Evolutionary conservation across 2,329 filamentous ascomycete species (phyloP).

Genomic region (Phoma sp.): DNA sequence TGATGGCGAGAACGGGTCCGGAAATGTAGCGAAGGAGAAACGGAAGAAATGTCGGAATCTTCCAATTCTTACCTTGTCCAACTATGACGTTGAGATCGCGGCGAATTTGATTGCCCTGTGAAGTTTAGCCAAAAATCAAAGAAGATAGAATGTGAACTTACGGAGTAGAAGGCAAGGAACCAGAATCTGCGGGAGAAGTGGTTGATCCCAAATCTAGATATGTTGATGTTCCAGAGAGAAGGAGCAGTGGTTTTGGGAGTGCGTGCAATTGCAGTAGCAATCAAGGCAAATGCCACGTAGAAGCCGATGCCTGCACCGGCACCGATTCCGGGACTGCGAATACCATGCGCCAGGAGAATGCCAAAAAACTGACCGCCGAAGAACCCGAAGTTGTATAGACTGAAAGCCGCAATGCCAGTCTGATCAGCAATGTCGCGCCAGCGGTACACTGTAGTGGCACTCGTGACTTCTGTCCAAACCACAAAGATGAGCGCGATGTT

Average conservation of each 20-base stretch:
- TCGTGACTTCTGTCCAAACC: slow-evolving; percentile 59
- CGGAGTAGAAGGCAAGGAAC: slow-evolving; percentile 65
- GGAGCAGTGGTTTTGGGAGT: slow-evolving; percentile 52
- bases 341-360: slow-evolving; percentile 57
- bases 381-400: slow-evolving; percentile 59
- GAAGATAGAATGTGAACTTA: slow-evolving; percentile 38
- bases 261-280: slow-evolving; percentile 50
- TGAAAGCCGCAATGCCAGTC: slow-evolving; percentile 53
- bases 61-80: slow-evolving; percentile 62
- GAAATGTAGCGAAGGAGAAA: slow-evolving; percentile 49
- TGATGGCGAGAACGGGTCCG: slow-evolving; percentile 42
- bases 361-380: slow-evolving; percentile 61
- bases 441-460: slow-evolving; percentile 60
- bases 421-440: slow-evolving; percentile 57
- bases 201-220: slow-evolving; percentile 25
- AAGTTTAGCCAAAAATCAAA: background rate
- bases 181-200: slow-evolving; percentile 53
- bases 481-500: slow-evolving; percentile 62
- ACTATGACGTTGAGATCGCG: slow-evolving; percentile 62
- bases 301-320: slow-evolving; percentile 61
- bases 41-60: slow-evolving; percentile 60
- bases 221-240: slow-evolving; percentile 48
- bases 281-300: slow-evolving; percentile 53
- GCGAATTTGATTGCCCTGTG: slow-evolving; percentile 61
- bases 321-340: slow-evolving; percentile 51